Base-by-base conservation (phyloP, 2,329 filamentous ascomycete species). In the Microdochium trichocladiopsis region DNA sequence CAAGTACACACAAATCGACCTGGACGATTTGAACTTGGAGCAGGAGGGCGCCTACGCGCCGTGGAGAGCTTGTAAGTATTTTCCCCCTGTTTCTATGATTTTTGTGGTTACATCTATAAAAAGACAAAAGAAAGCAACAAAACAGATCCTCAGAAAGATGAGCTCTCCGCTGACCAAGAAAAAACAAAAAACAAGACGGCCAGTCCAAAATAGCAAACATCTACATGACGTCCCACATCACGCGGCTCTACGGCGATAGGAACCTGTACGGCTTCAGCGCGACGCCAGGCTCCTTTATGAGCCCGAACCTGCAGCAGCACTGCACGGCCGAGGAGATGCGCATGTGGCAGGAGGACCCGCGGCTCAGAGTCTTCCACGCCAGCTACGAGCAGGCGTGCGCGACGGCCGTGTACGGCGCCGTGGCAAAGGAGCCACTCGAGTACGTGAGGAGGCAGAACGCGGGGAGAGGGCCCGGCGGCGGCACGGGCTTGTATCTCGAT, bases 141-240 rank as follows among this genome's bases (percentile, higher is more conserved):
- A n/a, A n/a, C n/a, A n/a, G n/a, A n/a, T n/a, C n/a, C n/a, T n/a
- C n/a, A n/a, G n/a, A n/a, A n/a, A n/a, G n/a, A n/a, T n/a, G n/a
- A n/a, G n/a, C n/a, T n/a, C n/a, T n/a, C n/a, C n/a, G n/a, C n/a
- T n/a, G n/a, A n/a, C n/a, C n/a, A n/a, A n/a, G n/a, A n/a, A n/a
- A n/a, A n/a, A n/a, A n/a, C n/a, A n/a, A n/a, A n/a, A 9, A 18
- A 22, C 21, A 9, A 8, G 3, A 5, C 18, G 14, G 11, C 11
- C 18, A 22, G 16, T 45, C 6, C 41, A 41, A 16, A 10, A 45
- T 45, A 4, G 6, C 6, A 56, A 55, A 79, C 56, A 70, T 79
- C 41, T 75, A 69, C 53, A 71, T 76, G 60, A 68, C 75, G 21
- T 77, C 71, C 53, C 66, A 75, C 53, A 70, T 80, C 31, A 75